Conservation (phyloP, 108 stramenopile species). For the Nitzschia sp. region DNA sequence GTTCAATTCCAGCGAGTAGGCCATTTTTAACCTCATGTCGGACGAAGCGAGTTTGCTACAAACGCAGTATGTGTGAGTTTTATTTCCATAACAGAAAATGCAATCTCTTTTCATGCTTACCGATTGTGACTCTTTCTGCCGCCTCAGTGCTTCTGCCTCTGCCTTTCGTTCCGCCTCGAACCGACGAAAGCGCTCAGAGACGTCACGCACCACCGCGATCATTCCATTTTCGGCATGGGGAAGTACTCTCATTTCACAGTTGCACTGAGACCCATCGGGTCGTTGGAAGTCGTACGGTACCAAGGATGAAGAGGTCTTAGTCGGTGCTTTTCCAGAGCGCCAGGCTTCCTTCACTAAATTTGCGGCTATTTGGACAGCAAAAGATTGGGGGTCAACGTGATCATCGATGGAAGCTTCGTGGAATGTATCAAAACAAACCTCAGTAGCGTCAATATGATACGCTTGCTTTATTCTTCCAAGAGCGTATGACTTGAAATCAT, state of each 20-base stretch:
- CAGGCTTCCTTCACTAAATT: background rate
- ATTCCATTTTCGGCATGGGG: constrained; percentile 20
- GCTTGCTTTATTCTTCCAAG: background rate
- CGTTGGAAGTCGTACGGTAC: background rate
- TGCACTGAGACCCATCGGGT: background rate
- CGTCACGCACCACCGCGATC: constrained; percentile 60
- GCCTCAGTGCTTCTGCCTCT: constrained; percentile 12
- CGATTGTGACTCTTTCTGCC: constrained; percentile 39
- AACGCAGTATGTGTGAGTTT: background rate
- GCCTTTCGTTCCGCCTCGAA: constrained; percentile 46
- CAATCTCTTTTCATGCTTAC: constrained; percentile 10
- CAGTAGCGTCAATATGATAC: background rate
- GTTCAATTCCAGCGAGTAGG: constrained; percentile 64
- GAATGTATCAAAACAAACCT: background rate
- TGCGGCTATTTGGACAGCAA: background rate
- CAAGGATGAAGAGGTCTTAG: background rate
- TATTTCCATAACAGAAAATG: background rate
- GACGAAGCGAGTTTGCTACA: constrained; percentile 54
- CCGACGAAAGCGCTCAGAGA: constrained; percentile 59
- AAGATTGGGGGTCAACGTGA: background rate
- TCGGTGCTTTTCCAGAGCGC: background rate
- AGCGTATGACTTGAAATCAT: background rate
- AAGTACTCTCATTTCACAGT: constrained; percentile 4
- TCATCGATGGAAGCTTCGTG: background rate
- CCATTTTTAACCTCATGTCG: constrained; percentile 82